These are phyloP conservation scores for Cytospora piceae DNA, from an alignment of 2,329 filamentous ascomycete genomes.

Conservation along the genomic window DNA sequence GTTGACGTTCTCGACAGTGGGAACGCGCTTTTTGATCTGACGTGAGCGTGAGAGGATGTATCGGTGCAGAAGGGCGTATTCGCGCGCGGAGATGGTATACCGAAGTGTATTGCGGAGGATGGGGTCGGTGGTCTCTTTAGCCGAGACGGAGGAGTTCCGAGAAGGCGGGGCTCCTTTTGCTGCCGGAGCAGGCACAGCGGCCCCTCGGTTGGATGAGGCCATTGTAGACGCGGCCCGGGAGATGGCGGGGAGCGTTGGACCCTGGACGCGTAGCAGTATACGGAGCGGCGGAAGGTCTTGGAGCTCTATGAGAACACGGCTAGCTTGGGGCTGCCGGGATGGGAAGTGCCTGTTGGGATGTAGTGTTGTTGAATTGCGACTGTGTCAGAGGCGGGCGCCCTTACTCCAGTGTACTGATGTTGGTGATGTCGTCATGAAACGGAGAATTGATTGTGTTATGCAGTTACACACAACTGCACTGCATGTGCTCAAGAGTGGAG, in stretches of 20 bases:
- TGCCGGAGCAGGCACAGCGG: not conserved
- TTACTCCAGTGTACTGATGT: too few species aligned
- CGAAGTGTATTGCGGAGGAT: slow-evolving; percentile 83
- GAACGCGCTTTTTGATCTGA: slow-evolving; percentile 57
- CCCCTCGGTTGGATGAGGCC: slow-evolving; percentile 22
- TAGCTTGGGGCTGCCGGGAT: slow-evolving; percentile 25
- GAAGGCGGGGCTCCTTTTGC: not conserved
- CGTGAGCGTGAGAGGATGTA: slow-evolving; percentile 77
- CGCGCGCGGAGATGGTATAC: slow-evolving; percentile 82
- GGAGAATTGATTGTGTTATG: not conserved
- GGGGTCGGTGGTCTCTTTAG: slow-evolving; percentile 57
- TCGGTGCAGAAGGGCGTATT: slow-evolving; percentile 84
- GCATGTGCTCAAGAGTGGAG: not conserved
- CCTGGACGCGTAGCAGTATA: slow-evolving; percentile 24
- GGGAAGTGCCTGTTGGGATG: slow-evolving; percentile 12
- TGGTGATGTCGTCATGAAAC: not conserved
- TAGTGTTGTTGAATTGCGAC: not conserved
- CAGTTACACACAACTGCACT: too few species aligned
- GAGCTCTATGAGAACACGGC: slow-evolving; percentile 25
- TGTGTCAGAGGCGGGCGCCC: too few species aligned
- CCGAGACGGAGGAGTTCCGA: slow-evolving; percentile 17
- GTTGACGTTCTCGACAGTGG: slow-evolving; percentile 59
- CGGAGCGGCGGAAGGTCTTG: slow-evolving; percentile 24
- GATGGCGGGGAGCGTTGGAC: slow-evolving; percentile 6
- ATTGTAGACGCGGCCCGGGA: slow-evolving; percentile 15